Base-by-base conservation (phyloP, 257 asterid genomes). In the Nicotiana tabacum region DNA sequence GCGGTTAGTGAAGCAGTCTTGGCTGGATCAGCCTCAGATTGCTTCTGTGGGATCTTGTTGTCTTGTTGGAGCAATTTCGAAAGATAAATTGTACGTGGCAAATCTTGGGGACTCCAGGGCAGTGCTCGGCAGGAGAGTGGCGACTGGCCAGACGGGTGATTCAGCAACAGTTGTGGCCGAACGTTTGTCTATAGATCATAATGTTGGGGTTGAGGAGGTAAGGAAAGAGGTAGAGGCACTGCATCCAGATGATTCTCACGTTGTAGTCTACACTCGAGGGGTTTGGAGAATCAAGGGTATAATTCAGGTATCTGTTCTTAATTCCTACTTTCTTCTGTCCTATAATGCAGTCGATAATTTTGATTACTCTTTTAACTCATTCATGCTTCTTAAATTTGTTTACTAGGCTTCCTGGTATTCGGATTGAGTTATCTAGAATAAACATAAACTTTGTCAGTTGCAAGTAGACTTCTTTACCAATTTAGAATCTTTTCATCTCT, bases 241-340 rank as follows among this genome's bases (percentile, higher is more conserved):
- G 56, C 90, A 88, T 82, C 90, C 90, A 11, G 90, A 88, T 76
- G 90, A 88, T 84, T 83, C 89, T 21, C 83, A 85, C 66, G n/a
- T 88, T 37, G 90, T 88, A 5, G 82, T 88, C 30, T 66, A 85
- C 69, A 80, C 83, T 60, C 90, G 64, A 3, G 90, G 90, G 76
- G 90, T 86, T 80, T 88, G 90, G 90, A 83, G 90, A 82, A 86
- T 88, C 48, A 88, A 86, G 81, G 90, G 89, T 67, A 88, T 88
- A 66, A 88, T 88, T 84, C 90, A 88, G 89, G 90, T 88, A 82
- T 48, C 9, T 5, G 39, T 65, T 17, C 4, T 10, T 43, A 56
- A 18, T n/a, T 32, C 18, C 4, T 77, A 16, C 43, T 83, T 32
- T 27, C 18, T 46, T 43, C 55, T n/a, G 82, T 72, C 39, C 12